Evolutionary conservation across 2,329 filamentous ascomycete species (phyloP).

Genomic region (Exophiala sp.): DNA sequence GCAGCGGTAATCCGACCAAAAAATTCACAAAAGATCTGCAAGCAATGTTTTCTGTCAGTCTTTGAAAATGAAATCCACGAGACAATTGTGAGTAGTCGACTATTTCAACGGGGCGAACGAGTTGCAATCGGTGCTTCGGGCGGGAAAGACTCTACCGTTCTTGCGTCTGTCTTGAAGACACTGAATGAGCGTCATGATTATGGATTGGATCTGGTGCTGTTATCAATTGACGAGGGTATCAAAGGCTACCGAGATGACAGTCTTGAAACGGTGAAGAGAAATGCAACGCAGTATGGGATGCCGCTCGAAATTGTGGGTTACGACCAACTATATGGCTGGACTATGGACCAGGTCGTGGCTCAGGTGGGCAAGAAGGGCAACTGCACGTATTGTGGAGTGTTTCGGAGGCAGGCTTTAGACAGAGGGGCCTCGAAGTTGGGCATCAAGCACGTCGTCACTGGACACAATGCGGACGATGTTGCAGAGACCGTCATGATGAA

Average conservation of each 20-base stretch:
- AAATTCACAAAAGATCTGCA: constrained; percentile 91
- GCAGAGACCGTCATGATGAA: constrained; percentile 99
- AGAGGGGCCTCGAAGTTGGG: constrained; percentile 81
- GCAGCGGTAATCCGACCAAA: constrained; percentile 92
- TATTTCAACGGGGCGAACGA: constrained; percentile 79
- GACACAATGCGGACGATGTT: constrained; percentile 95
- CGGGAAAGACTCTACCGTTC: constrained; percentile 94
- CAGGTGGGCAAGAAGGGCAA: constrained; percentile 97
- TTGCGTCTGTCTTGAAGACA: constrained; percentile 91
- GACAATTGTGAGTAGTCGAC: constrained; percentile 75
- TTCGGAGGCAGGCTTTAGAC: constrained; percentile 88
- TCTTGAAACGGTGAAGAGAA: constrained; percentile 92
- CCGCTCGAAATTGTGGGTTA: constrained; percentile 89
- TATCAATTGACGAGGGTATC: constrained; percentile 96
- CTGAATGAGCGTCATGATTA: constrained; percentile 88
- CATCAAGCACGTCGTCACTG: constrained; percentile 92
- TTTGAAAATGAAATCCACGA: constrained; percentile 95
- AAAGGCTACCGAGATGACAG: constrained; percentile 95
- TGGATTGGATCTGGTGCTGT: constrained; percentile 75
- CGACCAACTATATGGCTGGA: constrained; percentile 93
- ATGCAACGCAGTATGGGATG: constrained; percentile 87
- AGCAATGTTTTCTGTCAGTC: constrained; percentile 75
- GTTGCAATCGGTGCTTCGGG: constrained; percentile 95
- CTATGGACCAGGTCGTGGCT: constrained; percentile 97
- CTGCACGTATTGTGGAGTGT: constrained; percentile 98